Percentiles rank a stretch among this genome's conserved stretches.
phyloP scores from a whole-genome alignment of 306 rosid genomes.

The Vigna trinervia region DNA sequence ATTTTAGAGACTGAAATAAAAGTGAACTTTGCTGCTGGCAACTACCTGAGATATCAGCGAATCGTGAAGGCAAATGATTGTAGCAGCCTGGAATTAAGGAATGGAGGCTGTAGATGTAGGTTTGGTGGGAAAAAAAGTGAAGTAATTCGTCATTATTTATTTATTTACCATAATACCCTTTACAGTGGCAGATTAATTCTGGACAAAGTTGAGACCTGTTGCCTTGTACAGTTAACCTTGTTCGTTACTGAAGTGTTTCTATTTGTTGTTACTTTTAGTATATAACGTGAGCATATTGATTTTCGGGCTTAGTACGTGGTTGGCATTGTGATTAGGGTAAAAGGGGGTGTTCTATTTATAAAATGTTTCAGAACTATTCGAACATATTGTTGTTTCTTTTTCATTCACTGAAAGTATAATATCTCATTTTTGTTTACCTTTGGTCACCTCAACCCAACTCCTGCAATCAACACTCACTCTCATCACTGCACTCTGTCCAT shows the following conservation, averaged over 20 bases:
- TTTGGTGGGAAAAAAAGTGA: constrained; percentile 41
- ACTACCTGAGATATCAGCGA: constrained; percentile 30
- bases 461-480: background rate
- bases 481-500: background rate
- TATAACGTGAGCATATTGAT: constrained; percentile 14
- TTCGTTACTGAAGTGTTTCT: constrained; percentile 44
- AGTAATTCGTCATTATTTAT: constrained; percentile 44
- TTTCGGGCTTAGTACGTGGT: background rate
- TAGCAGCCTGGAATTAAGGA: constrained; percentile 37
- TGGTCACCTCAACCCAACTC: background rate
- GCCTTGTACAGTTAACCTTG: constrained; percentile 61
- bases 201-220: constrained; percentile 37
- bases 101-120: constrained; percentile 44
- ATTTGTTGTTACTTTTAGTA: constrained; percentile 24
- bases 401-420: background rate
- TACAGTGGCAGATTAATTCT: constrained; percentile 38
- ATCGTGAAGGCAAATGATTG: constrained; percentile 29
- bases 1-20: constrained; percentile 38
- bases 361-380: background rate
- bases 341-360: constrained; percentile 24
- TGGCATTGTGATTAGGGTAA: constrained; percentile 8
- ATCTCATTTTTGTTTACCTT: constrained; percentile 3
- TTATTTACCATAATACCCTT: constrained; percentile 45
- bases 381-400: background rate
- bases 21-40: constrained; percentile 42